Evolutionary conservation across 2,329 filamentous ascomycete genomes (phyloP).

Genomic region (Penicillium polonicum): DNA sequence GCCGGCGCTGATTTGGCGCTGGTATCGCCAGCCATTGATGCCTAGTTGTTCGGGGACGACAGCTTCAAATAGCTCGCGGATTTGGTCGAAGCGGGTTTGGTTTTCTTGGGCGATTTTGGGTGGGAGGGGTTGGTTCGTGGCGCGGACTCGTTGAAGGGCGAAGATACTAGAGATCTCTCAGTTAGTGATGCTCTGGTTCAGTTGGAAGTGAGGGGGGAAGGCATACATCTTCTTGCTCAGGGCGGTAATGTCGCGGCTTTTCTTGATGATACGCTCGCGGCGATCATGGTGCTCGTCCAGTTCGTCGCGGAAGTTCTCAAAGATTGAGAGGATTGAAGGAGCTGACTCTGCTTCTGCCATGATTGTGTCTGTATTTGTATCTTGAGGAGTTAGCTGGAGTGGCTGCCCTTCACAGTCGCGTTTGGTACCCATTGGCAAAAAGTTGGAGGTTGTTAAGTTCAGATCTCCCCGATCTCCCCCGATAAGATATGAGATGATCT

Average conservation of each 20-base stretch:
- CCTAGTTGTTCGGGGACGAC: constrained; percentile 73
- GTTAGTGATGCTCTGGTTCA: neutral
- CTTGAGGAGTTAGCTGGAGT: constrained; percentile 11
- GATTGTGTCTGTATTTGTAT: neutral
- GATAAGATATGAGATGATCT: constrained; percentile 10
- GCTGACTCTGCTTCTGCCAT: constrained; percentile 13
- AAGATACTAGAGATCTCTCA: constrained; percentile 63
- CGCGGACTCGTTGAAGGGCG: constrained; percentile 65
- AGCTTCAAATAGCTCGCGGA: constrained; percentile 64
- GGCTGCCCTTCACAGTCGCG: constrained; percentile 40
- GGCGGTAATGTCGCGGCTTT: constrained; percentile 86
- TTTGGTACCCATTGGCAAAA: constrained; percentile 36
- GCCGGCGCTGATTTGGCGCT: constrained; percentile 70
- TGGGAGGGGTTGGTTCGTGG: constrained; percentile 55
- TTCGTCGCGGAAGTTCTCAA: constrained; percentile 80
- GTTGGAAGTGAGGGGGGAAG: constrained; percentile 19
- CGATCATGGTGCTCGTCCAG: constrained; percentile 94
- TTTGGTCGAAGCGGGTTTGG: constrained; percentile 66
- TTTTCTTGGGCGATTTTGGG: constrained; percentile 68
- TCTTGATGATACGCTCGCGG: constrained; percentile 84
- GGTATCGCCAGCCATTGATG: constrained; percentile 80
- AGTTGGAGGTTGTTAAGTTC: constrained; percentile 10
- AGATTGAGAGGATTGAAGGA: constrained; percentile 65
- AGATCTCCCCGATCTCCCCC: neutral
- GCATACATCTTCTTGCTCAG: constrained; percentile 93